Conservation (phyloP, 345 rosid species). For the Eucalyptus curtisii region DNA sequence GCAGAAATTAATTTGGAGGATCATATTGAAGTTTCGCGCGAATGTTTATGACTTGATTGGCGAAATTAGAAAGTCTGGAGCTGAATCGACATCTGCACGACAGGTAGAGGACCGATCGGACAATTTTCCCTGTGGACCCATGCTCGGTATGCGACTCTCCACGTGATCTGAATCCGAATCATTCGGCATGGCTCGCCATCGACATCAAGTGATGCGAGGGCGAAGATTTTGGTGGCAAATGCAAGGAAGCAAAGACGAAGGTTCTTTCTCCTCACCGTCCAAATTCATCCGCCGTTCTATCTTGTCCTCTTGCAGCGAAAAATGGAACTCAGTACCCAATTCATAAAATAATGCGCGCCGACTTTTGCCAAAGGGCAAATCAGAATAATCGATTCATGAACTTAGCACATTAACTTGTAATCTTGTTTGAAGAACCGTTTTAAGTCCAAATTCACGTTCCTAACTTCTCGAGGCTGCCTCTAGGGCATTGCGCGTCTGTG, state of each 20-base stretch:
- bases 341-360: background rate
- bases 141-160: background rate
- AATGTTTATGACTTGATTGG: rapidly evolving
- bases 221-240: background rate
- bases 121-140: background rate
- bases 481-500: background rate
- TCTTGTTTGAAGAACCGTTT: background rate
- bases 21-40: rapidly evolving
- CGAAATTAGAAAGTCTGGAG: rapidly evolving
- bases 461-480: background rate
- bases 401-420: background rate
- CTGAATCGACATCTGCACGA: rapidly evolving
- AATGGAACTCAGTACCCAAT: background rate
- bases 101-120: rapidly evolving
- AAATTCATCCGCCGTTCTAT: background rate
- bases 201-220: background rate
- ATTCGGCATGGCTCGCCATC: background rate
- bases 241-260: background rate
- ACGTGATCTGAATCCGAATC: background rate
- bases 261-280: background rate
- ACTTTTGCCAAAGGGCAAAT: background rate
- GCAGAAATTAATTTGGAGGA: rapidly evolving
- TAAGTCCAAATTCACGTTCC: background rate
- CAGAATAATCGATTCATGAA: background rate
- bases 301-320: background rate